Evolutionary conservation across 106 monocot species (phyloP), one percentile per base, ranked within the genome.

Genomic region (Apostasia ramifera): DNA sequence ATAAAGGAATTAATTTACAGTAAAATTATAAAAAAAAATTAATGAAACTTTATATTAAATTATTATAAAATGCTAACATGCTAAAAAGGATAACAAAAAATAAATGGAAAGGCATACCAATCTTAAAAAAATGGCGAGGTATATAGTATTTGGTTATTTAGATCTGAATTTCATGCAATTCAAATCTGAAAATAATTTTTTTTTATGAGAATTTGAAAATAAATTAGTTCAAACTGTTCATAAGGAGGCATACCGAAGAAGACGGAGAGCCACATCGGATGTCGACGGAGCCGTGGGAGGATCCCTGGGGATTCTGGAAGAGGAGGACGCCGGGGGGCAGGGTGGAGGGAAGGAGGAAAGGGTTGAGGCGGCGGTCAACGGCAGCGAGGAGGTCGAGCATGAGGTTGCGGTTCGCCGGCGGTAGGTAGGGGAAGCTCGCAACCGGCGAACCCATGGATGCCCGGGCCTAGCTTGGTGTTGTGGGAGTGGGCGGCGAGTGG

Each of bases 321-420:
- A 59, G 71, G 70, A 63, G 74, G 45, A 88, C 81, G 63, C 83
- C 85, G 7, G 76, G n/a, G 5, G 93, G 79, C 40, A 89, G 81
- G 62, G 71, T 26, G 47, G 88, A 91, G 13, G 91, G 85, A 45
- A 86, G 78, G 66, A 94, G 85, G 43, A 67, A 37, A n/a, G 85
- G 63, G 26, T 69, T 79, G 50, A 91, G 70, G 3, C 78, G 83
- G 44, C 73, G 60, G 3, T 88, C 85, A 53, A 84, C 53, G 12
- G 64, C 9, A 60, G 85, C 67, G 53, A 81, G 40, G 38, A 94
- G 77, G 37, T 78, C 83, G 9, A 72, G 50, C 88, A 83, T 87
- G 68, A 94, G 78, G 26, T 81, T 79, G 41, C 75, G 78, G 43
- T 91, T 83, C 3, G 82, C 45, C 14, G 80, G 77, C n/a, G 85